phyloP scores from a whole-genome alignment of 2,329 filamentous ascomycete genomes.

The Colletotrichum tanaceti region DNA sequence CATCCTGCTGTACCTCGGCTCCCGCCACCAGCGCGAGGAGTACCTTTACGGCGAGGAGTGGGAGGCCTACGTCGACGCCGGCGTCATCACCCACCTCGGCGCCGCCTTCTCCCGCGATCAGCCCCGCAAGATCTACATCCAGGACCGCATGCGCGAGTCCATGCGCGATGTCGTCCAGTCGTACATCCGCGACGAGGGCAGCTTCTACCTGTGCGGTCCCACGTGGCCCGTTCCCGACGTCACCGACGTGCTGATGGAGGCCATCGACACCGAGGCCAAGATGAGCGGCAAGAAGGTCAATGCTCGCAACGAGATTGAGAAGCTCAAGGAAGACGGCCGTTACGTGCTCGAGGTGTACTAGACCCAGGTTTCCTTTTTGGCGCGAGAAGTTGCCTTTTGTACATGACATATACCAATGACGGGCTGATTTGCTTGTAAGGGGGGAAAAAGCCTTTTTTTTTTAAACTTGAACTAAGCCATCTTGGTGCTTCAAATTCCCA shows the following conservation, averaged over 20 bases:
- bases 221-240: slow-evolving; percentile 99
- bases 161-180: slow-evolving; percentile 84
- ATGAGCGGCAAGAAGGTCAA: slow-evolving; percentile 82
- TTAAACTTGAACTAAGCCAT: background rate
- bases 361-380: background rate
- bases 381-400: slow-evolving; percentile 12
- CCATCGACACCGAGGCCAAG: slow-evolving; percentile 81
- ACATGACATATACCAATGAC: slow-evolving; percentile 8
- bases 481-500: background rate
- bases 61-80: slow-evolving; percentile 96
- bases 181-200: slow-evolving; percentile 87
- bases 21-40: slow-evolving; percentile 96
- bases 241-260: slow-evolving; percentile 92
- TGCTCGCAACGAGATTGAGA: slow-evolving; percentile 90
- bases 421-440: too few relatives aligned
- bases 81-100: slow-evolving; percentile 93
- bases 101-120: slow-evolving; percentile 97
- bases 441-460: too few relatives aligned
- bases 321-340: slow-evolving; percentile 91
- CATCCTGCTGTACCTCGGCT: slow-evolving; percentile 95
- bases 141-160: slow-evolving; percentile 95
- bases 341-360: slow-evolving; percentile 99
- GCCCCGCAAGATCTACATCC: slow-evolving; percentile 98
- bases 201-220: slow-evolving; percentile 97
- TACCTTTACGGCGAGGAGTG: slow-evolving; percentile 99